A percentile compares a stretch with the other conserved stretches of the same genome.
Evolutionary conservation across 306 rosid genomes (phyloP).

Genomic region (Neltuma alba): DNA sequence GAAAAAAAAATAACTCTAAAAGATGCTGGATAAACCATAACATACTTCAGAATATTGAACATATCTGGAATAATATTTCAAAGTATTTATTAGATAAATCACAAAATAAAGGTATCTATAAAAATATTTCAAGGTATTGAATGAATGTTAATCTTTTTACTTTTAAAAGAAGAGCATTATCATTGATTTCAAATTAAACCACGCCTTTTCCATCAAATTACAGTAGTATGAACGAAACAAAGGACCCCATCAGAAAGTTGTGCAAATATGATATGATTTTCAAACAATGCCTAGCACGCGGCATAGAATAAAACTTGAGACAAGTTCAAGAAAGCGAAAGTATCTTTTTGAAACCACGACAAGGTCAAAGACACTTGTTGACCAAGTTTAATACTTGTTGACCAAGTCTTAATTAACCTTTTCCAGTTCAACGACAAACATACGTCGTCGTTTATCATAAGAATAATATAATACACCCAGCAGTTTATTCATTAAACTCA

Average conservation of each 20-base stretch:
- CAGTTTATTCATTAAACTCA: background rate
- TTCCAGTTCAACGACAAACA: background rate
- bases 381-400: background rate
- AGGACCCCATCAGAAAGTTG: background rate
- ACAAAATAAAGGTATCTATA: no score
- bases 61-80: no score
- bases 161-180: no score
- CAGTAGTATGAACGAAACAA: no score
- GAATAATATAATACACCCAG: background rate
- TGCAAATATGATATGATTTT: background rate
- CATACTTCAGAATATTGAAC: no score
- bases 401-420: background rate
- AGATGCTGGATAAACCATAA: no score
- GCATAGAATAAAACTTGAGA: background rate
- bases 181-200: no score
- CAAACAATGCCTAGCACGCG: background rate
- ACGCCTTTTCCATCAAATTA: no score
- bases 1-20: no score
- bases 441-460: background rate
- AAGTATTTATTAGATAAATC: no score
- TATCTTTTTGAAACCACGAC: background rate
- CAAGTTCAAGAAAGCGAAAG: background rate
- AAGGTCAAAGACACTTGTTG: background rate
- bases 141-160: no score
- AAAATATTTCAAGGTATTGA: no score